Base-by-base conservation (phyloP, 2,329 filamentous ascomycete species). In the Beauveria varroae region DNA sequence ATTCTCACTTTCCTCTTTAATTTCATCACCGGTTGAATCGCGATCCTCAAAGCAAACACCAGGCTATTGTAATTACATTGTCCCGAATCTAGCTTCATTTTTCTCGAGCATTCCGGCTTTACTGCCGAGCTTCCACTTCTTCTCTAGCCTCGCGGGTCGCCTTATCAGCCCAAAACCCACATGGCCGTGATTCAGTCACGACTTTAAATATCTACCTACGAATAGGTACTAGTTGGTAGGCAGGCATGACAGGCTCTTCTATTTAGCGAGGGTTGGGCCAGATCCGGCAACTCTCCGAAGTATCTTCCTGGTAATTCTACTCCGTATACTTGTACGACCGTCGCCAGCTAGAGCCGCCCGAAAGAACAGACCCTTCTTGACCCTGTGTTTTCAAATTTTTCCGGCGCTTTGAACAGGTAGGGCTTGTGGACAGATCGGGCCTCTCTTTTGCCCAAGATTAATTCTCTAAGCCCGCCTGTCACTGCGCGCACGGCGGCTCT, bases 121-220 rank as follows among this genome's bases (percentile, higher is more conserved):
- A 20, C 12, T 37, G 30, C 54, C 41, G 41, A 56, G 26, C 54
- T 56, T 56, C 41, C 54, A 24, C 14, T 57, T 57, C 10, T 6
- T 57, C 54, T 57, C 54, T 57, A 57, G 43, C 20, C 43, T 57
- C 43, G 43, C 54, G 14, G 43, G 54, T 40, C 43, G 24, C 43
- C 37, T 41, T 16, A 46, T 46, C 26, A 34, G 34, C 24, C n/a
- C 28, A 47, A 49, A 24, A 37, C 43, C 28, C 43, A 47, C 43
- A 24, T 12, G 30, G 14, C 24, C 54, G 24, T 47, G 41, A 57
- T 47, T 40, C 46, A 43, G 41, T 50, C 44, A 50, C 12, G 28
- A 30, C 28, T 10, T 30, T 30, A 30, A 30, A 6, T 28, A 28
- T 6, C 8, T 9, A 10, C 7, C 9, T 9, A 30, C 8, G 28